Base-by-base conservation (phyloP, 768 basidiomycete species). In the Agaricus bisporus region DNA sequence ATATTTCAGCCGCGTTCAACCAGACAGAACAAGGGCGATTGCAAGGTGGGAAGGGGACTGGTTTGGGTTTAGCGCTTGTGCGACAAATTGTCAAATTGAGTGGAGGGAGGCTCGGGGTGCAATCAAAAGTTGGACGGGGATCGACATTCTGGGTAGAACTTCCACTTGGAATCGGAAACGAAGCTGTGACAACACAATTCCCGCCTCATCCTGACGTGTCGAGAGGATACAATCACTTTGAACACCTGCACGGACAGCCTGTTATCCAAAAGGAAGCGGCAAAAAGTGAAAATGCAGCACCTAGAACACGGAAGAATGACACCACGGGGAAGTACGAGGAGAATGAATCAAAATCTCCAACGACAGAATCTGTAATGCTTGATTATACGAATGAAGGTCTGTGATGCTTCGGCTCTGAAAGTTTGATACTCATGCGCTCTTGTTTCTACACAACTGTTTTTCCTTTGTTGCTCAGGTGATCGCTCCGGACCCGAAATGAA, bases 131-230 rank as follows among this genome's bases (percentile, higher is more conserved):
- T 1, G 78, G 79, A 7, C 73, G 80, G 59, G 93, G 93, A 14
- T 89, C 85, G 35, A 91, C 86, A 36, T 95, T 94, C 71, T 94
- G 91, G 92, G 86, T 91, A 8, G 89, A 91, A 65, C 66, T 91
- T 35, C 85, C 86, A 5, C 69, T 90, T n/a, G 86, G 85, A 4
- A 81, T 90, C 25, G 86, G 87, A n/a, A 68, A 68, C 35, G 81
- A 80, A 70, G 77, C 67, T 29, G 56, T 77, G 37, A 55, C 63
- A 5, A 45, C 55, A 29, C 61, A 57, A 1, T 61, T 61, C 28
- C 58, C 61, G 47, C 18, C 4, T 29, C 53, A 17, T 11, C 36
- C 47, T 25, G 46, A 35, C 15, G 35, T 48, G 28, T 15, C 45
- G 14, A 35, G 38, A 22, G 53, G 39, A 3, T 32, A 29, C 28